A percentile compares a stretch with the other conserved stretches of the same genome.
These are phyloP conservation scores for Termitomyces bulborhizus DNA, from an alignment of 768 basidiomycete genomes.

Conservation along the genomic window DNA sequence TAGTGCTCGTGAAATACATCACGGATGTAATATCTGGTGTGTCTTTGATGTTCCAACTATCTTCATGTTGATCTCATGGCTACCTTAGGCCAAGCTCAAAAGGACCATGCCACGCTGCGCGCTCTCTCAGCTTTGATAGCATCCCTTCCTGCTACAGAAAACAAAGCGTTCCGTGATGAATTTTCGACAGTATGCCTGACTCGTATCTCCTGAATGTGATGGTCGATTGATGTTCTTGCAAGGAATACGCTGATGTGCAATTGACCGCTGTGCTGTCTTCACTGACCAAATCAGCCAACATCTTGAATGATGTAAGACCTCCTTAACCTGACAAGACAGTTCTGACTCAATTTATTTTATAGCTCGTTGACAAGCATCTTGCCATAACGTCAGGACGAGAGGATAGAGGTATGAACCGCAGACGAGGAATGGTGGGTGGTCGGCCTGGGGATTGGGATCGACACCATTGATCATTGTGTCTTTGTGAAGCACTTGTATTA, in stretches of 20 bases:
- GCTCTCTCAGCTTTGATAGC: constrained; percentile 83
- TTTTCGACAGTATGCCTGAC: constrained; percentile 63
- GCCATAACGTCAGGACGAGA: constrained; percentile 51
- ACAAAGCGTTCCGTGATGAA: constrained; percentile 78
- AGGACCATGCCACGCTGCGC: constrained; percentile 78
- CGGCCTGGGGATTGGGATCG: constrained; percentile 51
- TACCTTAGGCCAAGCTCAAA: constrained; percentile 54
- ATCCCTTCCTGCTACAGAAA: constrained; percentile 83
- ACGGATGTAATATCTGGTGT: constrained; percentile 67
- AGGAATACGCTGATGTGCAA: constrained; percentile 97
- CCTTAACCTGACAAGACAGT: not conserved
- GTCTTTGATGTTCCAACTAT: not conserved
- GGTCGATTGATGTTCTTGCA: not conserved
- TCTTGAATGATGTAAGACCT: constrained; percentile 77
- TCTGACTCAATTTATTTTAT: constrained; percentile 2
- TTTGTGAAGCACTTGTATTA: constrained; percentile 6
- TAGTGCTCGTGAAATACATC: constrained; percentile 84
- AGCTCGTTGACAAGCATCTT: constrained; percentile 80
- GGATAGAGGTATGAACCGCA: constrained; percentile 48
- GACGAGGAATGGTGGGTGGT: constrained; percentile 47
- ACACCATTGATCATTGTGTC: constrained; percentile 29
- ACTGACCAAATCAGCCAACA: constrained; percentile 83
- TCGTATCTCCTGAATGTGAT: not conserved
- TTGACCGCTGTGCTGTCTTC: constrained; percentile 84
- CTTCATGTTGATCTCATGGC: constrained; percentile 8